Evolutionary conservation across 352 stramenopile species (phyloP).

Genomic region (Pythium periplocum): DNA sequence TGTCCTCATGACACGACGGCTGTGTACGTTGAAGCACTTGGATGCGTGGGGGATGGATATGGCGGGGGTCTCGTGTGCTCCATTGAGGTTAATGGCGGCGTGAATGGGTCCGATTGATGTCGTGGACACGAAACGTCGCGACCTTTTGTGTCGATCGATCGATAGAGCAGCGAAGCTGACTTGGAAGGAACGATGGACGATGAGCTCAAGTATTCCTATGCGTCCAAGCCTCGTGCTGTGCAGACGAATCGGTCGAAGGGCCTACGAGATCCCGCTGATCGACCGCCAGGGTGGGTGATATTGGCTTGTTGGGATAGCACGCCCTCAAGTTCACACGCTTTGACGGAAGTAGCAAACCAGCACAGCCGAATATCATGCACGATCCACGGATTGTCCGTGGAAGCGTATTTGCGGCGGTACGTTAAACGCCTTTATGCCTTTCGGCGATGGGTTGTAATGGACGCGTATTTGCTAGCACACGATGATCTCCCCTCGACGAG

Average conservation of each 20-base stretch:
- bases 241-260: conserved; percentile 55
- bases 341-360: conserved; percentile 16
- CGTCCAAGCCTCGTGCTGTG: conserved; percentile 66
- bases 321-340: not conserved
- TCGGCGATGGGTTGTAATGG: no score
- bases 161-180: not conserved
- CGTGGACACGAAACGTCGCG: conserved; percentile 20
- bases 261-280: not conserved
- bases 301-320: conserved; percentile 14
- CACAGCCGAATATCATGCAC: conserved; percentile 69
- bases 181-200: conserved; percentile 16
- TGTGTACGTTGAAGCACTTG: no score
- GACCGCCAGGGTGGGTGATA: not conserved
- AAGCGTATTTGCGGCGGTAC: conserved; percentile 57
- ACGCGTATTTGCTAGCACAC: conserved; percentile 3
- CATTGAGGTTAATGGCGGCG: no score
- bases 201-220: conserved; percentile 74
- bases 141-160: conserved; percentile 13
- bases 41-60: no score
- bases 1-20: no score
- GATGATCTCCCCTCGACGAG: conserved; percentile 7
- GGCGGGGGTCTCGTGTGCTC: no score
- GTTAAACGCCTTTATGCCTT: not conserved
- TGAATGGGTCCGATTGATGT: not conserved
- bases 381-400: conserved; percentile 57